Evolutionary conservation across 2,329 filamentous ascomycete genomes (phyloP).

Genomic region (Sphaerulina populicola): DNA sequence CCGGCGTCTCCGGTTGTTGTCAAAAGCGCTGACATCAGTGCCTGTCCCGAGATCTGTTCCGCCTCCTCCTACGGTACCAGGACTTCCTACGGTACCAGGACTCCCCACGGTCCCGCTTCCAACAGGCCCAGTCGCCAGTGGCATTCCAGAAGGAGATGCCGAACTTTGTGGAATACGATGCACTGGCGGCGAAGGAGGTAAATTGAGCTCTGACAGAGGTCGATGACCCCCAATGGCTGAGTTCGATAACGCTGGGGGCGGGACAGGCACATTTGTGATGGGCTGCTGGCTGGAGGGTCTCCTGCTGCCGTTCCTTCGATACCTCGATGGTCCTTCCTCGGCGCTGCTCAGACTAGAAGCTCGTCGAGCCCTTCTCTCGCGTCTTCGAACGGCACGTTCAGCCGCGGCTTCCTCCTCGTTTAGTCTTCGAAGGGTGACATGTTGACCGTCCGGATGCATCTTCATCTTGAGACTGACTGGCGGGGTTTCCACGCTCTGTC

Average conservation of each 20-base stretch:
- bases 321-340: conserved; percentile 26
- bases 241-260: conserved; percentile 26
- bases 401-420: conserved; percentile 56
- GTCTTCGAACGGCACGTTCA: conserved; percentile 48
- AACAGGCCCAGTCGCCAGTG: conserved; percentile 18
- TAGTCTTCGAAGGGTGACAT: conserved; percentile 54
- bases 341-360: conserved; percentile 33
- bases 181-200: conserved; percentile 25
- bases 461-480: conserved; percentile 57
- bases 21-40: conserved; percentile 41
- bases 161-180: conserved; percentile 12
- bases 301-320: conserved; percentile 18
- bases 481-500: conserved; percentile 39
- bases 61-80: conserved; percentile 31
- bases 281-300: conserved; percentile 27
- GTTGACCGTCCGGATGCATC: conserved; percentile 55
- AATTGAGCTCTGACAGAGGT: conserved; percentile 25
- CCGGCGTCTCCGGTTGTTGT: conserved; percentile 46
- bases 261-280: conserved; percentile 27
- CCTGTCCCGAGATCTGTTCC: conserved; percentile 33
- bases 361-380: conserved; percentile 38
- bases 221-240: conserved; percentile 19
- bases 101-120: conserved; percentile 25
- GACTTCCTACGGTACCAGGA: conserved; percentile 36
- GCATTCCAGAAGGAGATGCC: conserved; percentile 8